A percentile compares a stretch with the other conserved stretches of the same genome.
These are phyloP conservation scores for Plasmopara viticola DNA, from an alignment of 352 stramenopile genomes.

Conservation along the genomic window DNA sequence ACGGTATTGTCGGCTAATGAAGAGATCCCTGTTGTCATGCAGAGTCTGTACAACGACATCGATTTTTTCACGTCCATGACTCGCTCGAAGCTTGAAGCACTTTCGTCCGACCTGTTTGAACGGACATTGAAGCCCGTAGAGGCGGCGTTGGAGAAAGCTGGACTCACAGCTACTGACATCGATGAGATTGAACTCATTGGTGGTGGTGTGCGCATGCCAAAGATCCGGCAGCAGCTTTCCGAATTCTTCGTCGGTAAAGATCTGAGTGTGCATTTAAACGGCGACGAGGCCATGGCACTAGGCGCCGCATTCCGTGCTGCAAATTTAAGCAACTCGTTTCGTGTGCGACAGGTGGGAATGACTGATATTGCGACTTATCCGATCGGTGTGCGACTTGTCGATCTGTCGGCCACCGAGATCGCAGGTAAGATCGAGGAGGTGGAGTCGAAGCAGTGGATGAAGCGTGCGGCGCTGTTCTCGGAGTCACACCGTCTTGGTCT, in stretches of 20 bases:
- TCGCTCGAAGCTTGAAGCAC: conserved; percentile 89
- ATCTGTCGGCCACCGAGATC: conserved; percentile 51
- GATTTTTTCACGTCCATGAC: conserved; percentile 91
- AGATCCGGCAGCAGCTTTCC: conserved; percentile 88
- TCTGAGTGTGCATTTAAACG: conserved; percentile 96
- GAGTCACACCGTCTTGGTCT: conserved; percentile 72
- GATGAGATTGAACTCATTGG: conserved; percentile 95
- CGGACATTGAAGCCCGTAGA: conserved; percentile 83
- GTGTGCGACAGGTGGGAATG: conserved; percentile 93
- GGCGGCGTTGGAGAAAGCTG: conserved; percentile 78
- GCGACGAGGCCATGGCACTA: conserved; percentile 96
- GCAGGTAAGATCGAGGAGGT: conserved; percentile 35
- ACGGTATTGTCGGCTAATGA: conserved; percentile 96
- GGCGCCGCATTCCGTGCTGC: conserved; percentile 93
- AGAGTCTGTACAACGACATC: conserved; percentile 91
- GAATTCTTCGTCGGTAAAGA: conserved; percentile 75
- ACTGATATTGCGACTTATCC: conserved; percentile 89
- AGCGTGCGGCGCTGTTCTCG: conserved; percentile 90
- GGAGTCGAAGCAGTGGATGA: conserved; percentile 84
- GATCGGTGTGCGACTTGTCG: conserved; percentile 80
- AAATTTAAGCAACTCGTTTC: conserved; percentile 95
- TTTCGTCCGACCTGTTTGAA: conserved; percentile 85
- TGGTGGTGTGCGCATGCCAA: conserved; percentile 93
- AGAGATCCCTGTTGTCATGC: conserved; percentile 94
- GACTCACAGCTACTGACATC: conserved; percentile 89